Evolutionary conservation across 192 early-diverging fungal species (phyloP).

Genomic region (Funneliformis mosseae): DNA sequence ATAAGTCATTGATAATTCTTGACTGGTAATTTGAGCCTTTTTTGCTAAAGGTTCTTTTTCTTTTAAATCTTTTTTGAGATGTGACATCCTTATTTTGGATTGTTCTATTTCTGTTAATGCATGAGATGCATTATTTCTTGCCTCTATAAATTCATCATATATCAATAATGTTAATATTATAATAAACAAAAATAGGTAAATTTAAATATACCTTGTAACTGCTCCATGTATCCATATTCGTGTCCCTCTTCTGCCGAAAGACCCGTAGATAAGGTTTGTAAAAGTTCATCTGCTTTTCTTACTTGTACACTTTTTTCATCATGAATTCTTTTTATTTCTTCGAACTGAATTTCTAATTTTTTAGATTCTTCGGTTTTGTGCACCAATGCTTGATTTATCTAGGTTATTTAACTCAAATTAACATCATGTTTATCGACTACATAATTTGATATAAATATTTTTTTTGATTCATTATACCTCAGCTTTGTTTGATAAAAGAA

Average conservation of each 20-base stretch:
- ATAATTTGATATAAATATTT: background rate
- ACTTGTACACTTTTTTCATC: conserved; percentile 61
- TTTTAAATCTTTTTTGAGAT: conserved; percentile 72
- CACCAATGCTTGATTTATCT: conserved; percentile 50
- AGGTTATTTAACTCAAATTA: background rate
- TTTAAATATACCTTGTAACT: conserved; percentile 67
- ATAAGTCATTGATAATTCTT: conserved; percentile 54
- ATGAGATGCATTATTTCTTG: conserved; percentile 63
- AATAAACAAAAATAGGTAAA: background rate
- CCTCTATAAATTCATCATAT: conserved; percentile 46
- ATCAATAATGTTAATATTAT: background rate
- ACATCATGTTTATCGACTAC: background rate
- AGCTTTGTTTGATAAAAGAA: conserved; percentile 41
- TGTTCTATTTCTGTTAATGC: conserved; percentile 78
- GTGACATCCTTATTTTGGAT: conserved; percentile 74
- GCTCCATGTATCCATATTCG: conserved; percentile 96
- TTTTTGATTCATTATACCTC: conserved; percentile 41
- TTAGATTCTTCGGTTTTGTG: conserved; percentile 46
- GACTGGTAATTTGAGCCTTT: conserved; percentile 70
- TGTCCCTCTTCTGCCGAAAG: conserved; percentile 87
- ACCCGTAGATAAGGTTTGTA: conserved; percentile 93
- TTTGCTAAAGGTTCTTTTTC: conserved; percentile 68
- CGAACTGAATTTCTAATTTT: conserved; percentile 48
- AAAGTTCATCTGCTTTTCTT: conserved; percentile 74
- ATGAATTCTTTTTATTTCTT: conserved; percentile 53